Conservation (phyloP, 169 alveolate species). For the Plasmodium billcollinsi region DNA sequence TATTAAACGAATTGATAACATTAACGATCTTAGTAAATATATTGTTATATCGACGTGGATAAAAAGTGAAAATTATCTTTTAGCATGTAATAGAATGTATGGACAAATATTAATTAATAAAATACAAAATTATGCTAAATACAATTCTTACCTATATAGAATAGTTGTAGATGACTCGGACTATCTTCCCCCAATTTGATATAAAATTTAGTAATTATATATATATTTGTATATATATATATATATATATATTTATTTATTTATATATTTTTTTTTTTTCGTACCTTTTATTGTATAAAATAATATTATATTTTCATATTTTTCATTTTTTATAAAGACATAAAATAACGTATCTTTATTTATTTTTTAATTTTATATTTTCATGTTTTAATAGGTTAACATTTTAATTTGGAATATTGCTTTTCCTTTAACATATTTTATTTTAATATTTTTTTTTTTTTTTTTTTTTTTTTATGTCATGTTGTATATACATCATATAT, state of each 20-base stretch:
- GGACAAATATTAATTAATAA: conserved; percentile 73
- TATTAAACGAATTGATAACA: conserved; percentile 26
- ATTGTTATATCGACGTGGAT: conserved; percentile 85
- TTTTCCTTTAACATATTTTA: no score
- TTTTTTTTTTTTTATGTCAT: no score
- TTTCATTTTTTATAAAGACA: no score
- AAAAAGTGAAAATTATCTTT: conserved; percentile 67
- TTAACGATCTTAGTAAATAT: conserved; percentile 67
- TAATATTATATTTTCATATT: not conserved
- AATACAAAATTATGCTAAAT: conserved; percentile 56
- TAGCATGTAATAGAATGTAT: conserved; percentile 68
- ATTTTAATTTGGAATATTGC: no score
- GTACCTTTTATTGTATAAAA: not conserved
- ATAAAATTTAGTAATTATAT: not conserved
- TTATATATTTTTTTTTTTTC: not conserved
- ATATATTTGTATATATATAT: not conserved
- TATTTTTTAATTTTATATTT: no score
- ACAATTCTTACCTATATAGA: conserved; percentile 80
- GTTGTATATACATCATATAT: no score
- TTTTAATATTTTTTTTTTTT: no score
- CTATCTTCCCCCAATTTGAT: conserved; percentile 61
- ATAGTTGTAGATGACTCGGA: conserved; percentile 86
- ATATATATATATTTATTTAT: not conserved
- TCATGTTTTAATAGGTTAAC: no score
- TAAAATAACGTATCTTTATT: no score